These are phyloP conservation scores for Gardenia jasminoides DNA, from an alignment of 257 asterid species.

Conservation along the genomic window DNA sequence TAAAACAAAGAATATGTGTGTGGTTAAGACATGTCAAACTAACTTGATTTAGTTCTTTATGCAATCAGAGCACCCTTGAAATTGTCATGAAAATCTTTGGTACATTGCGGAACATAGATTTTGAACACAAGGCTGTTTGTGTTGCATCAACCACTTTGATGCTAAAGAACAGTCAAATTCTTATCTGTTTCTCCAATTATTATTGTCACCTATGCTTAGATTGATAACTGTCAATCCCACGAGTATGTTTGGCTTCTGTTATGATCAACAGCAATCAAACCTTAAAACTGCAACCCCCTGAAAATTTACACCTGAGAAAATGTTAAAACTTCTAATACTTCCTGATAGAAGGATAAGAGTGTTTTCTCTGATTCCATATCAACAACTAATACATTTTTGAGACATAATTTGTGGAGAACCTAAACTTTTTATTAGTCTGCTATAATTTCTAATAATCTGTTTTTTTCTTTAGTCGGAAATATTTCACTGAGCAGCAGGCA, in stretches of 20 bases:
- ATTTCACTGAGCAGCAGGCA: conserved; percentile 77
- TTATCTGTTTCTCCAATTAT: too few relatives aligned
- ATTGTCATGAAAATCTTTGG: not conserved
- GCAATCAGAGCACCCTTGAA: not conserved
- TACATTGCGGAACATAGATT: not conserved
- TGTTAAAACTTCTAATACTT: not conserved
- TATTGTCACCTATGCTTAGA: not conserved
- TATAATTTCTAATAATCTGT: conserved; percentile 8
- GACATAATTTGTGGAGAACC: not conserved
- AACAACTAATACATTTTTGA: not conserved
- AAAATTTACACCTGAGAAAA: not conserved
- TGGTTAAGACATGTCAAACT: too few relatives aligned
- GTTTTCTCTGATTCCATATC: not conserved
- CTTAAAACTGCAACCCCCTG: not conserved
- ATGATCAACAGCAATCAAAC: not conserved
- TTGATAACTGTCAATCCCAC: not conserved
- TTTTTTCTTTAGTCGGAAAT: conserved; percentile 57
- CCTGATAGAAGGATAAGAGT: not conserved
- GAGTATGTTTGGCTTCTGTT: not conserved
- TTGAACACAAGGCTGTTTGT: not conserved
- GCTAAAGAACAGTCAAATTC: not conserved
- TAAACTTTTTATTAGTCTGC: not conserved
- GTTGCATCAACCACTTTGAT: not conserved
- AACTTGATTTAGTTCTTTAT: not conserved
- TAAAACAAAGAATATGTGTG: too few relatives aligned